These are phyloP conservation scores for Hortiboletus campestris DNA, from an alignment of 768 basidiomycete species.

Conservation along the genomic window DNA sequence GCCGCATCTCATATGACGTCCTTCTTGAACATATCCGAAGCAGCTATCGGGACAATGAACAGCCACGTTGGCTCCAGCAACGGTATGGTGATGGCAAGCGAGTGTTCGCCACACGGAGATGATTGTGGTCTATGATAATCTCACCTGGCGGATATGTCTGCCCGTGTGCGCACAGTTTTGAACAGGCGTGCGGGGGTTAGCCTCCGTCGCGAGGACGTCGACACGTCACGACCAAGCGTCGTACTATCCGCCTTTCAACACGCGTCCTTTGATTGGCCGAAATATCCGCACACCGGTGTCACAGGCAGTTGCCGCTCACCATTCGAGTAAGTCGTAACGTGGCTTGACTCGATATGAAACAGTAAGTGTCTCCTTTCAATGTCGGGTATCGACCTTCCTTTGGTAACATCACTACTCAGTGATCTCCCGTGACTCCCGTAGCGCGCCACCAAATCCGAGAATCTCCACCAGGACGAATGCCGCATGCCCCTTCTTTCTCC, in stretches of 20 bases:
- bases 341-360: neutral
- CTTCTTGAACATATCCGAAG: neutral
- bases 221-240: neutral
- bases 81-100: too few species aligned
- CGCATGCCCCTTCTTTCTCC: slow-evolving; percentile 1
- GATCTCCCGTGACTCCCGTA: neutral
- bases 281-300: neutral
- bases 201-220: neutral
- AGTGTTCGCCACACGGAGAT: slow-evolving; percentile 5
- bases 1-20: neutral
- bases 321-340: neutral
- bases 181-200: neutral
- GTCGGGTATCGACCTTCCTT: neutral
- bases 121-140: neutral
- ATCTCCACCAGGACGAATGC: neutral
- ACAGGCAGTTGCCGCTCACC: neutral
- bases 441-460: neutral
- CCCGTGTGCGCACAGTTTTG: neutral
- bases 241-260: neutral
- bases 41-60: slow-evolving; percentile 1
- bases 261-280: neutral
- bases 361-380: too few species aligned
- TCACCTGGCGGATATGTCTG: slow-evolving; percentile 2
- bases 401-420: neutral
- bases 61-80: neutral